phyloP scores from a whole-genome alignment of 2,329 filamentous ascomycete genomes.

The Dichotomopilus funicola region DNA sequence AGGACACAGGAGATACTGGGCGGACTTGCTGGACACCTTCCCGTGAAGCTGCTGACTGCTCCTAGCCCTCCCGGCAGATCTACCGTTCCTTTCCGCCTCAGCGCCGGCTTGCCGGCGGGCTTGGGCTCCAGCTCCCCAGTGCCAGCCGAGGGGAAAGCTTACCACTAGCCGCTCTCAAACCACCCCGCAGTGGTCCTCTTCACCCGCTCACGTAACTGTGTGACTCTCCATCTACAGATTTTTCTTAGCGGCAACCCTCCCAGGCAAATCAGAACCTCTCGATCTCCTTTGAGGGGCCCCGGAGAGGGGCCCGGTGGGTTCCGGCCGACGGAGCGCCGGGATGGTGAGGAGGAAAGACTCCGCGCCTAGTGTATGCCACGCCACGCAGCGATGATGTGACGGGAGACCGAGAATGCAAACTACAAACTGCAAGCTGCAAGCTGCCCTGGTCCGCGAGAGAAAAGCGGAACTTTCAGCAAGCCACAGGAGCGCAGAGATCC shows the following conservation, averaged over 20 bases:
- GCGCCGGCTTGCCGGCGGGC: not conserved
- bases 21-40: not conserved
- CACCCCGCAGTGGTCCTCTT: no score
- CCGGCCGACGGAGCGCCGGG: no score
- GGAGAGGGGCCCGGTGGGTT: not conserved
- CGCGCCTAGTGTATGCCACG: not conserved
- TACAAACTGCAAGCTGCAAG: conserved; percentile 4
- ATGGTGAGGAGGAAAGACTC: not conserved
- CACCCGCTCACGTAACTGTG: no score
- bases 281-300: not conserved
- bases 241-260: no score
- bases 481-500: not conserved
- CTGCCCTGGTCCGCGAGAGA: not conserved
- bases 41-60: not conserved
- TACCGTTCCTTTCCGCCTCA: not conserved
- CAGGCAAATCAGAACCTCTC: no score
- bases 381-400: not conserved
- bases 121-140: not conserved
- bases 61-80: not conserved
- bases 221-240: no score
- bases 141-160: no score
- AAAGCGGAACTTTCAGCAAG: conserved; percentile 11
- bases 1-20: no score
- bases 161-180: no score
- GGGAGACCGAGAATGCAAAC: not conserved